These are phyloP conservation scores for Vigna unguiculata DNA, from an alignment of 306 rosid genomes.

Conservation along the genomic window DNA sequence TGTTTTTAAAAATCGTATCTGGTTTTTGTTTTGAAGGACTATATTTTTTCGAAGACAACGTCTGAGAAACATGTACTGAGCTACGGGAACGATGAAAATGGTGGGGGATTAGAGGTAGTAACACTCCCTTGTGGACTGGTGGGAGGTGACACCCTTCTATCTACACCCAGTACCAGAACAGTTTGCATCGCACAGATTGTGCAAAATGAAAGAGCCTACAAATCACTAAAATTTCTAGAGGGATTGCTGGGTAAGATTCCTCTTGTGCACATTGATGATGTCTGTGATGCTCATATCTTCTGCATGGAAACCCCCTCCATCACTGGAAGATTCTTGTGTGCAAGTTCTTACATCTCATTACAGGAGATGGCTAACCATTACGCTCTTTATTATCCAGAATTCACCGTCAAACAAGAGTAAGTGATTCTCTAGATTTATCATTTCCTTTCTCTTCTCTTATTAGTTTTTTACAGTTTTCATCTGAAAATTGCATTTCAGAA, in stretches of 20 bases:
- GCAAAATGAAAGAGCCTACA: background rate
- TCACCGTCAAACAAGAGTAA: constrained; percentile 57
- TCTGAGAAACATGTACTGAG: constrained; percentile 52
- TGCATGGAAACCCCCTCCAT: constrained; percentile 57
- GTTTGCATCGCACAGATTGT: constrained; percentile 39
- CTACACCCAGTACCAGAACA: background rate
- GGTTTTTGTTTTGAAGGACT: constrained; percentile 31
- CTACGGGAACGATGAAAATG: constrained; percentile 29
- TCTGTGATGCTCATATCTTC: constrained; percentile 60
- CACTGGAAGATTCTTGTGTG: constrained; percentile 56
- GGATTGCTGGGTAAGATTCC: constrained; percentile 46
- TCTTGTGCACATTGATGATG: constrained; percentile 61
- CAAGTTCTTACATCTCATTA: constrained; percentile 53
- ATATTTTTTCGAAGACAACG: constrained; percentile 53
- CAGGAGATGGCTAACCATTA: constrained; percentile 54
- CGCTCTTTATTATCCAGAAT: constrained; percentile 46
- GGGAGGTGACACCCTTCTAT: constrained; percentile 55
- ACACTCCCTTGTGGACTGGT: constrained; percentile 55
- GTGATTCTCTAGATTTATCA: constrained; percentile 33
- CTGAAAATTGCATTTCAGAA: constrained; percentile 48
- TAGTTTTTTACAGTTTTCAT: constrained; percentile 15
- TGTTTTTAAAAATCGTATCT: no score
- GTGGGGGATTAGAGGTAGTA: constrained; percentile 56
- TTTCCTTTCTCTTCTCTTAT: background rate
- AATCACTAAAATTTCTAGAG: background rate